Evolutionary conservation across 139 green algal species (phyloP).

Genomic region (Yamagishiella unicocca): DNA sequence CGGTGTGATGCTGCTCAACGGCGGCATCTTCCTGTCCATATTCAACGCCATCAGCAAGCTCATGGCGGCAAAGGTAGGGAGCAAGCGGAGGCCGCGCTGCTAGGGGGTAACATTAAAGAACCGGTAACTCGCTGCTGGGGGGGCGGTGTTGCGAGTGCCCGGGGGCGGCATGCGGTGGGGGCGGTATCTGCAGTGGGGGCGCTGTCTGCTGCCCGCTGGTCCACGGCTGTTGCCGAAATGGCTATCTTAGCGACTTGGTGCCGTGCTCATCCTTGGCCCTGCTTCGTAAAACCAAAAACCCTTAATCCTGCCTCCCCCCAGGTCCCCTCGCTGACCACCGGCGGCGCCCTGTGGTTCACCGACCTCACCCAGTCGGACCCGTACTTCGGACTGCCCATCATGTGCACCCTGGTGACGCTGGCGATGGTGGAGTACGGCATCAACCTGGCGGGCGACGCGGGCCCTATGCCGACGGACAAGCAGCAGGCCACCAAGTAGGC

Average conservation of each 20-base stretch:
- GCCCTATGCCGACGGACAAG: constrained; percentile 55
- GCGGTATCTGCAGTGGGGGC: no score
- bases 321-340: constrained; percentile 79
- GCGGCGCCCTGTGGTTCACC: constrained; percentile 86
- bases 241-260: no score
- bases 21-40: constrained; percentile 64
- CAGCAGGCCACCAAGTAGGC: constrained; percentile 18
- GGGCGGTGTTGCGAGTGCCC: no score
- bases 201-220: no score
- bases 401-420: constrained; percentile 79
- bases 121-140: no score
- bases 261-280: no score
- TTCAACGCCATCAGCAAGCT: constrained; percentile 66
- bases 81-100: no score
- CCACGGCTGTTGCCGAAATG: no score
- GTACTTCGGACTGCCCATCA: constrained; percentile 81
- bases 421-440: constrained; percentile 80
- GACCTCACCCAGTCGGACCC: constrained; percentile 89
- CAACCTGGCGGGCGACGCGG: constrained; percentile 74
- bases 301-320: constrained; percentile 36
- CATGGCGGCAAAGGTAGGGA: constrained; percentile 59
- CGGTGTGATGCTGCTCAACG: constrained; percentile 51
- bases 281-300: no score
- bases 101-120: no score
- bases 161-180: no score